A percentile compares a stretch with the other conserved stretches of the same genome.
phyloP scores from a whole-genome alignment of 1,284 basidiomycete genomes.

The Meripilus lineatus region DNA sequence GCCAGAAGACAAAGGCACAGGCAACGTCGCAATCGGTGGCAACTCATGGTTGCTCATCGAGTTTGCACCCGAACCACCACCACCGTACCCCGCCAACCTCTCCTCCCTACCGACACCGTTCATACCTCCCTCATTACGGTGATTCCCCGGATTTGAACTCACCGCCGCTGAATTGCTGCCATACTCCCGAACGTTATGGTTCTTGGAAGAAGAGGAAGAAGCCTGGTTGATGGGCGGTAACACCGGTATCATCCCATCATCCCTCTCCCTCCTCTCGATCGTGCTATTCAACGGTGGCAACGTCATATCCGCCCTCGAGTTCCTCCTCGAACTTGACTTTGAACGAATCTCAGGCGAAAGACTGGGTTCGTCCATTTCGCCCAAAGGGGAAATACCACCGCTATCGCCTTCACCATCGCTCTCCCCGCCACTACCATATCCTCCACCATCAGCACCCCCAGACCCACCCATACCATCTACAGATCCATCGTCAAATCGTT shows the following conservation, averaged over 20 bases:
- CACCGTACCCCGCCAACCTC: no score
- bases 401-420: conserved; percentile 52
- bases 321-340: conserved; percentile 44
- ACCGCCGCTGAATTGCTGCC: no score
- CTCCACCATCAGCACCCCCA: background rate
- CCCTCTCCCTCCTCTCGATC: conserved; percentile 23
- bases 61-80: background rate
- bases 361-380: conserved; percentile 50
- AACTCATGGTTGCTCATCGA: conserved; percentile 40
- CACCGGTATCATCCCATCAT: conserved; percentile 20
- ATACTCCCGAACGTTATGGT: no score
- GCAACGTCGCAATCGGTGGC: conserved; percentile 65
- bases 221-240: conserved; percentile 24
- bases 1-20: conserved; percentile 23
- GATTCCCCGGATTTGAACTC: no score
- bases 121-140: no score
- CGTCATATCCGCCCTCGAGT: conserved; percentile 44
- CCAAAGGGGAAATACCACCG: conserved; percentile 37
- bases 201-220: conserved; percentile 5
- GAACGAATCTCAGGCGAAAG: conserved; percentile 60
- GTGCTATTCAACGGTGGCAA: conserved; percentile 24
- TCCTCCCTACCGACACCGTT: no score
- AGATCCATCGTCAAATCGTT: conserved; percentile 54
- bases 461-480: background rate
- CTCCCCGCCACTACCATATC: conserved; percentile 44